These are phyloP conservation scores for Chaetoscypha palmicola DNA, from an alignment of 2,329 filamentous ascomycete species.

Conservation along the genomic window DNA sequence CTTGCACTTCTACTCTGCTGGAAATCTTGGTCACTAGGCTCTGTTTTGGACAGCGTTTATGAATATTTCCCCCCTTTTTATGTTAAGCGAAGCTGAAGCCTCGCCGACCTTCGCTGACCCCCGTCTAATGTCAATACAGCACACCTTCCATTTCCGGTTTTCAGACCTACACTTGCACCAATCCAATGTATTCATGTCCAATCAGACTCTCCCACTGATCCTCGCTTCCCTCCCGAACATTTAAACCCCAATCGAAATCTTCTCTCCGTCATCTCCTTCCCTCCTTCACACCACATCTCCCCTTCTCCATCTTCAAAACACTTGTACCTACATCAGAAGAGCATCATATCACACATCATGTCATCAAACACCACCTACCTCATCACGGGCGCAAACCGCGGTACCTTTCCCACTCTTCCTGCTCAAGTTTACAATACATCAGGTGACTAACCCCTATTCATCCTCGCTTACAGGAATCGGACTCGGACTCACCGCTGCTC, in stretches of 20 bases:
- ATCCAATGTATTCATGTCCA: not conserved
- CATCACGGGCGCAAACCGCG: slow-evolving; percentile 28
- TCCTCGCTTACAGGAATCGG: slow-evolving; percentile 28
- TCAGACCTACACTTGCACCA: not conserved
- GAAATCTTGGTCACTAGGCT: no score
- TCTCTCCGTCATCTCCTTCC: not conserved
- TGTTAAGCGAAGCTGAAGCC: not conserved
- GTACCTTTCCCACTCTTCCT: slow-evolving; percentile 2
- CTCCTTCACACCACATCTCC: not conserved
- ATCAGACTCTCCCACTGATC: no score
- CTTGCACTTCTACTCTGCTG: no score
- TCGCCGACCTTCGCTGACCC: not conserved
- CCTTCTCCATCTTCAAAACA: not conserved
- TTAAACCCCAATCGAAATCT: not conserved
- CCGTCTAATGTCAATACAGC: not conserved
- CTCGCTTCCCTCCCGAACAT: no score
- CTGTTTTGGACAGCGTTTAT: not conserved
- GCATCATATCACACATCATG: slow-evolving; percentile 7
- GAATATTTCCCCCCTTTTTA: not conserved
- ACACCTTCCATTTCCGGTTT: no score
- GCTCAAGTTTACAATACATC: slow-evolving; percentile 1
- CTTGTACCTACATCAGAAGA: not conserved
- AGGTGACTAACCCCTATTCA: slow-evolving; percentile 16
- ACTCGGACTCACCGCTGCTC: slow-evolving; percentile 28
- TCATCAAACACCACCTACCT: slow-evolving; percentile 16